phyloP scores from a whole-genome alignment of 225 moss, liverwort and hornwort genomes.

The Lunularia cruciata region DNA sequence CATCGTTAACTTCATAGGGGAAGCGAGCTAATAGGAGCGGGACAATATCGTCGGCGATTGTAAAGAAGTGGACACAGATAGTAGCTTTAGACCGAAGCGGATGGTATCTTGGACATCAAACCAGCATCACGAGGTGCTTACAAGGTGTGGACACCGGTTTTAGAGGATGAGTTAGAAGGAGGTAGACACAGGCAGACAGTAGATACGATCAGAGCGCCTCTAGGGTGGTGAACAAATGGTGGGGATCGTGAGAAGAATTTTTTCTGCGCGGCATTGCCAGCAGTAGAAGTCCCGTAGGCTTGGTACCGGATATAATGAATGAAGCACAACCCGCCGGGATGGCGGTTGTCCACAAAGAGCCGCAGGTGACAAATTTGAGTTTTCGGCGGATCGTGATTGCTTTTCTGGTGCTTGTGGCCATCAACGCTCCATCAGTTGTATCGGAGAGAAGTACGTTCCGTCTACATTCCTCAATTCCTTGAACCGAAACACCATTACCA shows the following conservation, averaged over 20 bases:
- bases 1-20: no score
- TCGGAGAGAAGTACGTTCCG: slow-evolving; percentile 5
- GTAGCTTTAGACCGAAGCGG: no score
- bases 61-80: no score
- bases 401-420: background rate
- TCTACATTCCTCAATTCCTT: background rate
- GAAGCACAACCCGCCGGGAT: background rate
- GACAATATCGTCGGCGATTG: no score
- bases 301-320: background rate
- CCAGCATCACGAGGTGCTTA: no score
- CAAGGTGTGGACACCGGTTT: no score
- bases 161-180: no score
- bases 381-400: background rate
- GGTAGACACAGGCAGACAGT: no score
- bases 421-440: background rate
- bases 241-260: background rate
- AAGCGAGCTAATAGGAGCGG: no score
- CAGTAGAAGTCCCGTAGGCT: no score
- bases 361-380: background rate
- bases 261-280: background rate
- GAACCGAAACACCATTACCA: background rate
- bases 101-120: no score
- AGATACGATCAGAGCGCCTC: no score
- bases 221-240: background rate
- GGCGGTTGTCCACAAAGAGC: background rate